Evolutionary conservation across 2,329 filamentous ascomycete species (phyloP).

Genomic region (Leptographium flavum): DNA sequence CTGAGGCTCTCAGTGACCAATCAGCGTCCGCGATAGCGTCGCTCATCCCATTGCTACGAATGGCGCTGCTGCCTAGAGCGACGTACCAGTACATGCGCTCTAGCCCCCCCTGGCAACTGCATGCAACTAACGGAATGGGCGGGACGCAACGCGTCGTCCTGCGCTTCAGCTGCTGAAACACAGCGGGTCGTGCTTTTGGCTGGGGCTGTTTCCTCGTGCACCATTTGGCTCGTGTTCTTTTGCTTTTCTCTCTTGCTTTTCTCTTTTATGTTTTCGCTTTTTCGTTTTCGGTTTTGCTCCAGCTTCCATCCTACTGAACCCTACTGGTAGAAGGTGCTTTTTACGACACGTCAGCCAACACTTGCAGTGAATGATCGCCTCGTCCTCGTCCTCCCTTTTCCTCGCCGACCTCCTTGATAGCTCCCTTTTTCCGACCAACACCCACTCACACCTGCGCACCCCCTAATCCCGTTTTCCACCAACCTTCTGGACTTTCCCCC

Average conservation of each 20-base stretch:
- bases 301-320: background rate
- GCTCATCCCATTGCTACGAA: background rate
- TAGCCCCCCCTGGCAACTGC: background rate
- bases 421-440: no score
- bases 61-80: background rate
- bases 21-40: background rate
- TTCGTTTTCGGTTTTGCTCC: background rate
- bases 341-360: no score
- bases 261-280: background rate
- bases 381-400: no score
- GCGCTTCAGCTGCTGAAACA: background rate
- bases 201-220: no score
- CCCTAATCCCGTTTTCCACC: no score
- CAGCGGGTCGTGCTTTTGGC: background rate
- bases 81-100: no score
- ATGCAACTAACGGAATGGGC: background rate
- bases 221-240: no score
- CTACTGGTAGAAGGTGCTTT: no score
- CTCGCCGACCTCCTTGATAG: no score
- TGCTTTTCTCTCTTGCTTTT: background rate
- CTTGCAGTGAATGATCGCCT: no score
- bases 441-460: no score
- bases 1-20: background rate
- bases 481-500: no score
- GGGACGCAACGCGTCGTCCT: background rate